Evolutionary conservation across 805 yeast species (phyloP), one percentile per base, ranked within the genome.

Genomic region (Torulaspora quercuum): DNA sequence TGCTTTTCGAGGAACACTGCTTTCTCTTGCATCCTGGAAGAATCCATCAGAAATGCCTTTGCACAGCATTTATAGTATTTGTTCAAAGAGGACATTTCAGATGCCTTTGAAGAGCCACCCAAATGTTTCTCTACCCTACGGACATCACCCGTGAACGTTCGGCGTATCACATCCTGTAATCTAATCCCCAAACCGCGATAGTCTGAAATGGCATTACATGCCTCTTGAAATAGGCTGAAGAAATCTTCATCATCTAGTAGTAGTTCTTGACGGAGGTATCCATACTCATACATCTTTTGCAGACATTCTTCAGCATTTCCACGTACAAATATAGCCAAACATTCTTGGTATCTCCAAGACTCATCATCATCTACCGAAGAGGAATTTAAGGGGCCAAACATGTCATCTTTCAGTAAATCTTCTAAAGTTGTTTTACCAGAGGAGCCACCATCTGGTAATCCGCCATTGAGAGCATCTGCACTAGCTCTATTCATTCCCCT

Each of bases 261-360:
- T n/a, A 12, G 17, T 6, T 35, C 42, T 14, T 27, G 18, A 17
- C 27, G 8, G 14, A 56, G 39, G 6, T 50, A 33, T 0, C 44
- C 52, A 29, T 28, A 37, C 2, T 39, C 29, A 8, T 34, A 27
- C 55, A 59, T 46, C 24, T 26, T 39, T 27, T 53, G 50, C 13
- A 57, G 30, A 19, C 56, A 48, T 10, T 37, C 38, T 19, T 45
- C 44, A 9, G 34, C n/a, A 11, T 52, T 41, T 8, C 61, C 57
- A 27, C 44, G 40, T 2, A 55, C 37, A 32, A 44, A 54, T n/a
- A 42, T 35, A 10, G 41, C 32, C 3, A 48, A 9, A 28, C 59
- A 55, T 20, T 48, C 46, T 20, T 49, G 44, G 24, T 42, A 46
- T 25, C 33, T 5, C 21, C 27, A 32, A 5, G 31, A 28, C 4